Base-by-base conservation (phyloP, 768 basidiomycete genomes). In the Russula ochroleuca region DNA sequence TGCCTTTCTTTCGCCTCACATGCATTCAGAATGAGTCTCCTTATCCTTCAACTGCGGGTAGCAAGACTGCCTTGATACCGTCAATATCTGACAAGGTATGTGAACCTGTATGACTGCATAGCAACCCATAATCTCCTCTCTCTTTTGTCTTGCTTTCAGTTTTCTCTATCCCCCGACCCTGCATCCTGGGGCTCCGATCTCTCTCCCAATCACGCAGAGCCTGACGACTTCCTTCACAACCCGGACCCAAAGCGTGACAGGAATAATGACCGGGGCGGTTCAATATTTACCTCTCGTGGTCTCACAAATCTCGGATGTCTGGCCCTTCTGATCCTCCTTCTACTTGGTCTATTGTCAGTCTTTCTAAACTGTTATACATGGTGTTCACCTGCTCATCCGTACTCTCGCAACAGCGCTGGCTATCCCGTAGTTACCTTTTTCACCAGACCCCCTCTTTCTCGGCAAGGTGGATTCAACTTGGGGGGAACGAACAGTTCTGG, bases 401-500 rank as follows among this genome's bases (percentile, higher is more conserved):
- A 25, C 10, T 45, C 31, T n/a, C 10, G 40, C 17, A 28, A 17
- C 57, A 77, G 75, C 52, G 73, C 75, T 17, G 77, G 75, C 4
- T 78, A 75, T 62, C 77, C 77, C 8, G 61, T 77, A 51, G 72
- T 75, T n/a, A 69, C 70, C 7, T 73, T 72, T 57, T 67, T 74
- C 25, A 73, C 69, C 21, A 62, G 57, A 41, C 37, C 33, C 15
- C 59, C 58, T n/a, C 61, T 67, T 40, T 68, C 69, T 38, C 73
- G 64, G 1, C 72, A 75, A 33, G 76, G 76, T 38, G 78, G 68
- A 40, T 83, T 76, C 73, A 79, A 78, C 64, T 62, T 83, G 10
- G 81, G 81, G 13, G 81, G 80, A 0, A 75, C 75, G 50, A 83
- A 83, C 67, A 71, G 74, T 23, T 75, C 76, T 2, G 82, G 83